Evolutionary conservation across 148 eudicot species (phyloP).

Genomic region (Polygonum aviculare): DNA sequence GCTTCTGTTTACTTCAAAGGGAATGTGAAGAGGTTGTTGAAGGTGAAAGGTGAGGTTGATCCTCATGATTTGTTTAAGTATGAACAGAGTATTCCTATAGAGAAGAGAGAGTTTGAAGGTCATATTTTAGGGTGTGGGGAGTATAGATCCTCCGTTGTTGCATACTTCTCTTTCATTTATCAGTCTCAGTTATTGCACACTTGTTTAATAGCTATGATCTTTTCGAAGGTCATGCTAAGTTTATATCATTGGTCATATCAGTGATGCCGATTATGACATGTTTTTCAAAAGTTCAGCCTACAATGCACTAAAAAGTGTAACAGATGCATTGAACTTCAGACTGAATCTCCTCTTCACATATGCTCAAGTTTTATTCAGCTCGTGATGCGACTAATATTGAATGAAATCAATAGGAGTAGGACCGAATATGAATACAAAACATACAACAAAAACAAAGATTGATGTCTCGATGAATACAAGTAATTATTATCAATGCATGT

Average conservation of each 20-base stretch:
- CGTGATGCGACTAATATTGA: not conserved
- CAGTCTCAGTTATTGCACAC: too few relatives aligned
- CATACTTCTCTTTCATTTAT: too few relatives aligned
- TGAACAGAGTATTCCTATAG: constrained; percentile 15
- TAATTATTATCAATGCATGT: not conserved
- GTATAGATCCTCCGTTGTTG: too few relatives aligned
- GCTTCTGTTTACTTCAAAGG: constrained; percentile 16
- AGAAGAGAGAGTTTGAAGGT: not conserved
- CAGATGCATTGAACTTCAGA: not conserved
- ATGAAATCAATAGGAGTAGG: not conserved
- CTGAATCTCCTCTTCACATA: not conserved
- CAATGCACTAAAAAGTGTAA: too few relatives aligned
- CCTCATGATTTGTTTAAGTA: constrained; percentile 13
- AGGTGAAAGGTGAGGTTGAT: constrained; percentile 18
- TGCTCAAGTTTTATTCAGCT: not conserved
- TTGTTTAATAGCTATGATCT: too few relatives aligned
- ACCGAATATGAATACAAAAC: not conserved
- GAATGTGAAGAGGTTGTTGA: constrained; percentile 12
- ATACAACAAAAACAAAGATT: not conserved
- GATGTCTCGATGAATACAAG: not conserved
- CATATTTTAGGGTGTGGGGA: not conserved
- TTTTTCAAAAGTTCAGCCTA: too few relatives aligned
- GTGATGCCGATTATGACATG: too few relatives aligned
- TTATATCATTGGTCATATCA: too few relatives aligned
- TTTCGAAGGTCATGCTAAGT: too few relatives aligned